Evolutionary conservation across 2,329 filamentous ascomycete species (phyloP).

Genomic region (Colletotrichum sp.): DNA sequence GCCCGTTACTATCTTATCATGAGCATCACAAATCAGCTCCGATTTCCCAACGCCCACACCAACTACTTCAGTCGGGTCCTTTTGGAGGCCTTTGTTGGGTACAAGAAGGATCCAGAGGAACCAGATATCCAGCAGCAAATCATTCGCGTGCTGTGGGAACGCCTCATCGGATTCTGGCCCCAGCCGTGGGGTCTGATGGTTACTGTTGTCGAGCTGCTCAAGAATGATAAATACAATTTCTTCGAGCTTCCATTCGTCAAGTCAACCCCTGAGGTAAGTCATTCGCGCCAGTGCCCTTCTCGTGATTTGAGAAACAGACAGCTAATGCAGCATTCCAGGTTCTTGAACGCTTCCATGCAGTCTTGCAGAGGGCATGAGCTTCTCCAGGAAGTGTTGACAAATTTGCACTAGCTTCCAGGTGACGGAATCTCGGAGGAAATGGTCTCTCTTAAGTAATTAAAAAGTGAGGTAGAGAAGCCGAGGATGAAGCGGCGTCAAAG

Average conservation of each 20-base stretch:
- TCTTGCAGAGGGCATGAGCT: neutral
- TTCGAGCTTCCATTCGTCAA: constrained; percentile 95
- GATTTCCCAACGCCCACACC: constrained; percentile 87
- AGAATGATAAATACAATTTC: constrained; percentile 90
- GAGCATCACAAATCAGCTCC: constrained; percentile 89
- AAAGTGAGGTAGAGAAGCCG: neutral
- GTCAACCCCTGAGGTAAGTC: constrained; percentile 79
- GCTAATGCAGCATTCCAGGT: constrained; percentile 10
- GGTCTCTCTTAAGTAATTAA: neutral
- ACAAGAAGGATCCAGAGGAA: constrained; percentile 76
- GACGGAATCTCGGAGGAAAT: neutral
- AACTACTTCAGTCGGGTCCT: constrained; percentile 91
- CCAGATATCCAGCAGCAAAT: constrained; percentile 88
- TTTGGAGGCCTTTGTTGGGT: constrained; percentile 82
- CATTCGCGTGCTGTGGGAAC: constrained; percentile 85
- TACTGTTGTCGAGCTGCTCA: constrained; percentile 86
- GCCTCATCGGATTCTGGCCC: constrained; percentile 85
- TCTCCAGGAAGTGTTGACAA: neutral
- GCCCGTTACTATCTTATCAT: constrained; percentile 84
- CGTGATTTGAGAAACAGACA: neutral
- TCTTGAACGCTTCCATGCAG: constrained; percentile 22
- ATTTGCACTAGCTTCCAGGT: neutral
- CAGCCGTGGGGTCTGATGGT: constrained; percentile 96
- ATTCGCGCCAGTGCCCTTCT: neutral
- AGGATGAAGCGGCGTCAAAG: neutral